Base-by-base conservation (phyloP, 805 yeast genomes). In the Pichia eremophila region DNA sequence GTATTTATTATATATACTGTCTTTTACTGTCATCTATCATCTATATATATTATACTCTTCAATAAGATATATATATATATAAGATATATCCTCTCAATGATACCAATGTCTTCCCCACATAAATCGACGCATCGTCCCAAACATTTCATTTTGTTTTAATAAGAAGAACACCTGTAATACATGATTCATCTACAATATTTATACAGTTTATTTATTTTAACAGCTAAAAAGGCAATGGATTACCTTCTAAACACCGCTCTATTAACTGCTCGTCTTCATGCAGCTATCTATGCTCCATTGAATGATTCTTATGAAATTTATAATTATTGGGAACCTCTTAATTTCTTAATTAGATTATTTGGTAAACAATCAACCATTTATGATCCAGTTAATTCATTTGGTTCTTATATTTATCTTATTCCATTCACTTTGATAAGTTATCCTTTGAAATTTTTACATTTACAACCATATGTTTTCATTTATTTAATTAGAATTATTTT, bases 351-450 rank as follows among this genome's bases (percentile, higher is more conserved):
- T 1, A 74, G 95, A 54, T 84, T 83, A 3, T 87, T 88, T 62
- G 98, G 97, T 2, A 85, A 89, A 56, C 89, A 89, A 63, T 90
- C 97, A 0, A 90, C 97, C 97, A 97, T 90, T 60, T 91, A 90
- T 62, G 86, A 96, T 0, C 96, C 97, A 0, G 84, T 75, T 46
- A 87, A 77, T 58, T 87, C 95, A 17, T 86, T 90, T 46, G 68
- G 98, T 54, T 86, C 96, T 2, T 91, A 93, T 80, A 74, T 85
- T 2, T 89, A 84, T 56, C 66, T 90, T 28, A 51, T 79, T 8
- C 85, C 78, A 1, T 74, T 72, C 54, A 46, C 56, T 0, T 14
- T 62, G 7, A 43, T 62, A 15, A 54, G 56, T 12, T 58, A 51
- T 43, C 64, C 66, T 3, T 40, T 61, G 19, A 45, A 47, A 10